Conservation (phyloP, 2,329 filamentous ascomycete genomes). For the Zopfia rhizophila region DNA sequence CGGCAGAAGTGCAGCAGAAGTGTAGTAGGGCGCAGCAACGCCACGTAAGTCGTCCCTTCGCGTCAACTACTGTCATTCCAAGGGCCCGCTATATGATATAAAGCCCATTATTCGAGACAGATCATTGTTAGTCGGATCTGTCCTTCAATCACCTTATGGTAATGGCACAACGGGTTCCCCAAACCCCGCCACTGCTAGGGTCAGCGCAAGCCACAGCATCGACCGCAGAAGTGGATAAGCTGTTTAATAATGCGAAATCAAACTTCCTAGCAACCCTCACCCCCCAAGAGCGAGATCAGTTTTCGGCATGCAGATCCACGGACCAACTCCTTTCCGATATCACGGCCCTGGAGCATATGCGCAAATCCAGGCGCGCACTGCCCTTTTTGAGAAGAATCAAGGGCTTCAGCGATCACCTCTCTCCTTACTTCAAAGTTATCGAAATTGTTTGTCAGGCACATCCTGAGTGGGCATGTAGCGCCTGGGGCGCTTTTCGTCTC, state of each 20-base stretch:
- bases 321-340: constrained; percentile 1
- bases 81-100: too few relatives aligned
- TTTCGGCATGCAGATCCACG: neutral
- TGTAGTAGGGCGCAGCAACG: neutral
- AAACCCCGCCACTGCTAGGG: neutral
- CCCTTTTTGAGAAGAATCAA: constrained; percentile 3
- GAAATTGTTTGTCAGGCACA: neutral
- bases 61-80: neutral
- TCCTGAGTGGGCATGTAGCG: neutral
- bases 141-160: neutral
- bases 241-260: constrained; percentile 1
- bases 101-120: too few relatives aligned
- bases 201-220: neutral
- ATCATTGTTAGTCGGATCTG: neutral
- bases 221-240: neutral
- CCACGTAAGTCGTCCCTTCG: neutral
- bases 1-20: too few relatives aligned
- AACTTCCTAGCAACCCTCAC: neutral
- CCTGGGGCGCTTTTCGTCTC: neutral
- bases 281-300: neutral
- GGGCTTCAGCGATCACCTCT: neutral
- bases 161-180: neutral
- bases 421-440: constrained; percentile 1
- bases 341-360: neutral
- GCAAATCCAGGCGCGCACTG: neutral